Percentiles rank a stretch among this genome's conserved stretches.
Conservation (phyloP, 2,329 filamentous ascomycete species). For the Ceratocystis ficicola region DNA sequence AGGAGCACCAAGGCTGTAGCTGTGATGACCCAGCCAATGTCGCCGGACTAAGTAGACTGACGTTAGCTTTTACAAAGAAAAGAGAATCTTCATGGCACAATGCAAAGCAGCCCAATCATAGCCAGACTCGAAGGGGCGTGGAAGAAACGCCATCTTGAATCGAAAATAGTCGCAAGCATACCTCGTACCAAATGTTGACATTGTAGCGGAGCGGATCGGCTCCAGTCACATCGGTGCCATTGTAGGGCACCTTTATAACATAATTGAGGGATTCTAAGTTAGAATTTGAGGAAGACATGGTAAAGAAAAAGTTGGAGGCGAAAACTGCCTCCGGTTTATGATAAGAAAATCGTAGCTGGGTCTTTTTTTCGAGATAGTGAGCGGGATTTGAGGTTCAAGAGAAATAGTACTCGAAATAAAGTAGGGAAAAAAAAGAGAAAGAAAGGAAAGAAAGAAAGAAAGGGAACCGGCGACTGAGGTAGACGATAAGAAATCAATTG, state of each 20-base stretch:
- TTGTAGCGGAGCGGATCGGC: conserved; percentile 56
- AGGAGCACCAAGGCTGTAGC: conserved; percentile 73
- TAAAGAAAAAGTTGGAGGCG: background rate
- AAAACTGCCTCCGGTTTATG: background rate
- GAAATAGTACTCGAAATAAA: background rate
- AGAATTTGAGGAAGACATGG: conserved; percentile 29
- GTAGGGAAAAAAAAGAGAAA: background rate
- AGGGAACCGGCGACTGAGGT: background rate
- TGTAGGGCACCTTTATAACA: conserved; percentile 44
- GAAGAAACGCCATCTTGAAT: too few relatives aligned
- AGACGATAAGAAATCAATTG: background rate
- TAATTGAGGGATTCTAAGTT: conserved; percentile 37
- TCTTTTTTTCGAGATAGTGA: background rate
- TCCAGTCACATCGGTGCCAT: conserved; percentile 51
- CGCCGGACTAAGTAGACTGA: conserved; percentile 47
- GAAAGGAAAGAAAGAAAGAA: background rate
- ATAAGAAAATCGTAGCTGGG: conserved; percentile 2
- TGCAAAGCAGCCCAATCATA: background rate
- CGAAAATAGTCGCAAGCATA: conserved; percentile 30
- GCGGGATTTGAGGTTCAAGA: background rate
- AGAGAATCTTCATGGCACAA: too few relatives aligned
- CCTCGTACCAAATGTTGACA: conserved; percentile 68
- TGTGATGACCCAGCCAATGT: conserved; percentile 75
- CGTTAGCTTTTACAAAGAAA: background rate
- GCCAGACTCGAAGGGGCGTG: background rate